Percentiles rank a stretch among this genome's conserved stretches.
Evolutionary conservation across 202 grass and related monocot genomes (phyloP).

Genomic region (Brachypodium distachyon): DNA sequence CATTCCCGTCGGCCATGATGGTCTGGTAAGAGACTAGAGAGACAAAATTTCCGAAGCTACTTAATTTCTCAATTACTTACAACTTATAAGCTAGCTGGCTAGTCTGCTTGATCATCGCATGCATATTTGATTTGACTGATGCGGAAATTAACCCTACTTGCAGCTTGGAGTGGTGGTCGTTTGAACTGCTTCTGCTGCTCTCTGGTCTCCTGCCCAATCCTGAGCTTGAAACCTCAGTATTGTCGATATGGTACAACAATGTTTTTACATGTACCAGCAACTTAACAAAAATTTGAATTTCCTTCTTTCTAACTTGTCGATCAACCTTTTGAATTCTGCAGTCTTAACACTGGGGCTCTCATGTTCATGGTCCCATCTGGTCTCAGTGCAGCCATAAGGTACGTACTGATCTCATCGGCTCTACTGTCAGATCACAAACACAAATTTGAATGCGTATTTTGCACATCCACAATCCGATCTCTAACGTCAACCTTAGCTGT

Average conservation of each 20-base stretch:
- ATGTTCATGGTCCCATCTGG: not conserved
- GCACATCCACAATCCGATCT: too few species aligned
- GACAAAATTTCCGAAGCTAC: too few species aligned
- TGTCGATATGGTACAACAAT: not conserved
- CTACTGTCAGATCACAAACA: too few species aligned
- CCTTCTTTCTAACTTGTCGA: not conserved
- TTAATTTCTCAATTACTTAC: too few species aligned
- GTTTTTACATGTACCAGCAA: not conserved
- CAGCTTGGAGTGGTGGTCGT: not conserved
- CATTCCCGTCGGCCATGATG: not conserved
- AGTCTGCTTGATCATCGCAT: too few species aligned
- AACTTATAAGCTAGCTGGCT: too few species aligned
- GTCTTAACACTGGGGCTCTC: not conserved
- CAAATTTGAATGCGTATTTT: too few species aligned
- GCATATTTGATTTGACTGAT: too few species aligned
- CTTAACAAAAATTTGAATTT: not conserved
- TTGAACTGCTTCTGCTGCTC: not conserved
- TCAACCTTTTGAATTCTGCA: not conserved
- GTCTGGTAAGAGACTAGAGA: not conserved
- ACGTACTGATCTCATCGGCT: too few species aligned
- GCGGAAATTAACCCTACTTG: too few species aligned
- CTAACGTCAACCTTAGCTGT: too few species aligned
- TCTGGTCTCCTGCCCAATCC: not conserved
- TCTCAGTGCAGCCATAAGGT: too few species aligned
- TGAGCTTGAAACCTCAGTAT: not conserved